Evolutionary conservation across 1,139 yeast genomes (phyloP).

Genomic region (Hansenula anomala): DNA sequence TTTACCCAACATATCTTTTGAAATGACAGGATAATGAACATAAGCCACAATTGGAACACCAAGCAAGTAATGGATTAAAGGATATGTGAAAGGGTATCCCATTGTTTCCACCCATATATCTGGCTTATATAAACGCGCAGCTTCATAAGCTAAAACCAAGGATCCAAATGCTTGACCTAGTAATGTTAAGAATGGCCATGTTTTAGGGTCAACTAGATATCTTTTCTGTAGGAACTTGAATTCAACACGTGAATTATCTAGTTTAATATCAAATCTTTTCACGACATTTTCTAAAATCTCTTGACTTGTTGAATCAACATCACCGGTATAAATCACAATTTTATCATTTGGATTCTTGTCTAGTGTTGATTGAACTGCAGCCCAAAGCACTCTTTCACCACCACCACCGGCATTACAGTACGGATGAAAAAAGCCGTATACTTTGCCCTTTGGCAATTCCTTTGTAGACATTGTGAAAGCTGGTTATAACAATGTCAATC

Average conservation of each 20-base stretch:
- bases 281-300: conserved; percentile 54
- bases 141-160: conserved; percentile 61
- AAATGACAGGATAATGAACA: conserved; percentile 91
- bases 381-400: conserved; percentile 96
- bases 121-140: conserved; percentile 59
- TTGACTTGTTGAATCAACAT: conserved; percentile 40
- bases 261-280: conserved; percentile 58
- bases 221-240: conserved; percentile 67
- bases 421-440: conserved; percentile 89
- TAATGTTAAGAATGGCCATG: conserved; percentile 80
- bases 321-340: conserved; percentile 78
- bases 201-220: conserved; percentile 58
- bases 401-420: conserved; percentile 97
- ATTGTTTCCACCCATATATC: conserved; percentile 94
- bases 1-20: conserved; percentile 75
- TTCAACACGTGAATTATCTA: conserved; percentile 54
- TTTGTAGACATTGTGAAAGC: too few species aligned
- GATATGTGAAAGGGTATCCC: conserved; percentile 88
- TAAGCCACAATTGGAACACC: conserved; percentile 78
- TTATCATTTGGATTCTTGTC: conserved; percentile 43
- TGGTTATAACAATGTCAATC: too few species aligned
- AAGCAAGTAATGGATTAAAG: conserved; percentile 48
- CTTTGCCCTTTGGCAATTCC: conserved; percentile 26
- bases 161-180: conserved; percentile 88
- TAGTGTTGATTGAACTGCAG: conserved; percentile 76